A percentile compares a stretch with the other conserved stretches of the same genome.
Conservation (phyloP, 768 basidiomycete species). For the Leccinellum luteum region DNA sequence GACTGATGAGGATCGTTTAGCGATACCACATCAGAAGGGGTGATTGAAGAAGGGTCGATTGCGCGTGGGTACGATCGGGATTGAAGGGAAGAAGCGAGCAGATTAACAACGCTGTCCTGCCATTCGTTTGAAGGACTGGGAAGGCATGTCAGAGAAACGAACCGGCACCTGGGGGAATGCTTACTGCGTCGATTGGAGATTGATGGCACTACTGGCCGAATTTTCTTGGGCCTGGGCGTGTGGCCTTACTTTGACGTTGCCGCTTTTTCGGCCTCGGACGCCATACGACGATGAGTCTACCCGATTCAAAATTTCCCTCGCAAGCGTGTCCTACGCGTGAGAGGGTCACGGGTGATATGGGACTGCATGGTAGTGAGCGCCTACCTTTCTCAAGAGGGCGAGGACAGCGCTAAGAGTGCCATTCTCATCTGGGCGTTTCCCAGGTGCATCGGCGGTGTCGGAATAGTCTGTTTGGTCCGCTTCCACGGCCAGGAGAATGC, state of each 20-base stretch:
- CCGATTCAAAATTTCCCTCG: conserved; percentile 74
- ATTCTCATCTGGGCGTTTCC: conserved; percentile 13
- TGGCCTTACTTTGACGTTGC: conserved; percentile 31
- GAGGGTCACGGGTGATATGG: not conserved
- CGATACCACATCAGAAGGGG: conserved; percentile 5
- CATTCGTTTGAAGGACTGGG: conserved; percentile 76
- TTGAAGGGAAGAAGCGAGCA: conserved; percentile 22
- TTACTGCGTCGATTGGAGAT: conserved; percentile 63
- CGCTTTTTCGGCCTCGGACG: conserved; percentile 60
- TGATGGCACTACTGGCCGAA: conserved; percentile 23
- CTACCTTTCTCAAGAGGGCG: conserved; percentile 50
- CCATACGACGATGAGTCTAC: conserved; percentile 84
- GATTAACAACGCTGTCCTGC: conserved; percentile 62
- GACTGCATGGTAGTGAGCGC: conserved; percentile 7
- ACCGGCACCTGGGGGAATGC: conserved; percentile 21
- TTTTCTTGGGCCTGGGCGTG: conserved; percentile 21
- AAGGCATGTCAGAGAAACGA: conserved; percentile 3
- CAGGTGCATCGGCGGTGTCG: conserved; percentile 35
- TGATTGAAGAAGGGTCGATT: not conserved
- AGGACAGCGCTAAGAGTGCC: conserved; percentile 36
- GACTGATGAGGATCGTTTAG: conserved; percentile 14
- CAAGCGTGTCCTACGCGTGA: conserved; percentile 62
- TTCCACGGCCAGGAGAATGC: conserved; percentile 63
- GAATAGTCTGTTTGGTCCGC: conserved; percentile 20
- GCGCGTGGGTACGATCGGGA: conserved; percentile 3